Conservation (phyloP, 805 yeast genomes). For the Zygosaccharomyces bailii region DNA sequence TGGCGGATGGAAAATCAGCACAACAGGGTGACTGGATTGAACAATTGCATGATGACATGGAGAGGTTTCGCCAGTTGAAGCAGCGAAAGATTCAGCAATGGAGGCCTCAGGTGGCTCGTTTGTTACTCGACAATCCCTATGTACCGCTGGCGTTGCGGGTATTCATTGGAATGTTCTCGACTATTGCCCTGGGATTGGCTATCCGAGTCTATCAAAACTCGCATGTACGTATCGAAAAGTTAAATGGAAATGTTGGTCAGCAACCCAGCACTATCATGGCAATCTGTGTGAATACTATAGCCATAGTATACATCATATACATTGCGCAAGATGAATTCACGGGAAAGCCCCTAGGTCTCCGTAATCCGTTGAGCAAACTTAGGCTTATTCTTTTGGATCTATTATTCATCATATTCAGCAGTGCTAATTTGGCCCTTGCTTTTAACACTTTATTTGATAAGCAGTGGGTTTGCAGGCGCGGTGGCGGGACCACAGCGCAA, state of each 20-base stretch:
- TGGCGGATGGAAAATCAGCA: slow-evolving; percentile 12
- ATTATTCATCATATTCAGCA: slow-evolving; percentile 79
- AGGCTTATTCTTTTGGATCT: slow-evolving; percentile 77
- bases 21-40: slow-evolving; percentile 23
- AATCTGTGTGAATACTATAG: slow-evolving; percentile 74
- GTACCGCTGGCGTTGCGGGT: slow-evolving; percentile 74
- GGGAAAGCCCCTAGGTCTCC: slow-evolving; percentile 86
- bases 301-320: slow-evolving; percentile 71
- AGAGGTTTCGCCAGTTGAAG: slow-evolving; percentile 32
- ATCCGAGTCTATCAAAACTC: slow-evolving; percentile 49
- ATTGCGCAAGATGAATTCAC: slow-evolving; percentile 88
- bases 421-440: slow-evolving; percentile 83
- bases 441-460: slow-evolving; percentile 78
- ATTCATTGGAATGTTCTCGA: slow-evolving; percentile 53
- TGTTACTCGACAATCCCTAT: slow-evolving; percentile 71
- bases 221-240: slow-evolving; percentile 15
- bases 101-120: slow-evolving; percentile 55
- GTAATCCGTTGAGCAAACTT: slow-evolving; percentile 82
- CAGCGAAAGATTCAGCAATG: slow-evolving; percentile 59
- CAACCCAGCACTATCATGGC: slow-evolving; percentile 94
- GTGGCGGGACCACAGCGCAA: slow-evolving; percentile 15
- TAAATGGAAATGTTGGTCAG: slow-evolving; percentile 46
- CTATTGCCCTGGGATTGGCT: slow-evolving; percentile 72
- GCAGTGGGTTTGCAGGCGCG: slow-evolving; percentile 68
- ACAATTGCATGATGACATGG: slow-evolving; percentile 28